Evolutionary conservation across 139 green algal species (phyloP), one percentile per base, ranked within the genome.

Genomic region (Chlamydomonas sphaeroides): DNA sequence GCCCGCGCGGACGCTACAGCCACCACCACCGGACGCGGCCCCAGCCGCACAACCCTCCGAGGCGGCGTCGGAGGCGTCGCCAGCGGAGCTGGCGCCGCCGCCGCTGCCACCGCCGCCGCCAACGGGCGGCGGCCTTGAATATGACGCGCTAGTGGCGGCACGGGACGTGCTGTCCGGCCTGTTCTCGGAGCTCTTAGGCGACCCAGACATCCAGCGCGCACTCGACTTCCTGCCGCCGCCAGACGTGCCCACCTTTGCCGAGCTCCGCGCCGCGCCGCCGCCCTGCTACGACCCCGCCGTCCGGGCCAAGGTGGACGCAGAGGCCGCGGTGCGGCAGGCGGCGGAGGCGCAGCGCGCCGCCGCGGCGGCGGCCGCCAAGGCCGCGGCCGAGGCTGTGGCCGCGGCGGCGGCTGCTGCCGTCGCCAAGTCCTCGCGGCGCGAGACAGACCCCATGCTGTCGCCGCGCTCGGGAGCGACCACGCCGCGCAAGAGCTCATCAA

Each of bases 71-170:
- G n/a, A n/a, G n/a, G n/a, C n/a, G n/a, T n/a, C n/a, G n/a, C n/a
- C n/a, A n/a, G 56, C 5, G 5, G 62, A 74, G 61, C 61, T 73
- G 48, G 32, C 61, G 77, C 77, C 77, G 77, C 77, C 65, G 51
- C 48, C 77, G 65, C 65, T 82, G 62, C 75, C 75, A 33, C 75
- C 62, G 61, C 62, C 62, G 42, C 75, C 75, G 41, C 62, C 75
- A 1, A 11, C 18, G 18, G 75, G 75, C 61, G 75, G 61, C 62
- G 61, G 33, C 26, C 18, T 65, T 0, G 75, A 82, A 21, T 72
- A 84, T 48, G 77, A 70, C 14, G 65, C 77, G 33, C 5, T 66
- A 26, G 65, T 68, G 45, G 75, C 77, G 33, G 77, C 77, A 35
- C 65, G 65, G 2, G 77, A 84, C 11, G 65, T 84, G 35, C 65